Conservation (phyloP, 2,329 filamentous ascomycete species). For the Balansia obtecta region DNA sequence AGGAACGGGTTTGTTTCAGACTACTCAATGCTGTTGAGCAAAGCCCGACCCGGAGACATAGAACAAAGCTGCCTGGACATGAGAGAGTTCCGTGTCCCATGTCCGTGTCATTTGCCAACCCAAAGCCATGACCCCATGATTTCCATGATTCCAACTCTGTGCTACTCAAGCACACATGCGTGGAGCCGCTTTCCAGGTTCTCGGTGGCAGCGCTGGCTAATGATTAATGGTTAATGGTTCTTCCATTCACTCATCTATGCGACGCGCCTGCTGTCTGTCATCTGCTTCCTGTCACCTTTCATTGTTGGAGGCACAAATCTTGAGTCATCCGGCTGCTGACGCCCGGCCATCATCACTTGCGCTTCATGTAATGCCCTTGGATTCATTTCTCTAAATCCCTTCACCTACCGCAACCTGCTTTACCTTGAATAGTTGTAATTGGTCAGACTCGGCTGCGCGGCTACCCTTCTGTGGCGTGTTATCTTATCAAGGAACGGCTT, state of each 20-base stretch:
- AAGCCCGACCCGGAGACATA: not conserved
- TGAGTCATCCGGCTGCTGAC: too few species aligned
- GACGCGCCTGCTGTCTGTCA: not conserved
- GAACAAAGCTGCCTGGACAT: not conserved
- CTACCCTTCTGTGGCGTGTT: too few species aligned
- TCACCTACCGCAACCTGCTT: too few species aligned
- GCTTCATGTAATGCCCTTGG: too few species aligned
- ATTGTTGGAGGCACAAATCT: too few species aligned
- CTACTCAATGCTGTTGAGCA: not conserved
- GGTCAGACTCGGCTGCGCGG: too few species aligned
- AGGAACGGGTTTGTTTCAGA: not conserved
- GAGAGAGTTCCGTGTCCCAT: not conserved
- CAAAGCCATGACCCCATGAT: not conserved
- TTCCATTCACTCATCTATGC: not conserved
- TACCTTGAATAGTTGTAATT: too few species aligned
- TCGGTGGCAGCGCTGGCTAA: slow-evolving; percentile 4
- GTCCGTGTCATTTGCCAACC: not conserved
- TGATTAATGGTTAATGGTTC: not conserved
- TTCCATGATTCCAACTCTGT: not conserved
- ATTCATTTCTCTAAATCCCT: too few species aligned
- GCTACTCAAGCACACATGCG: slow-evolving; percentile 3
- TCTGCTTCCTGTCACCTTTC: not conserved
- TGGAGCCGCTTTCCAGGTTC: not conserved
- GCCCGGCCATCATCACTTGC: too few species aligned
- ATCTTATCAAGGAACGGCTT: not conserved